Percentiles rank a stretch among this genome's conserved stretches.
phyloP scores from a whole-genome alignment of 768 basidiomycete genomes.

The Trametes cubensis region DNA sequence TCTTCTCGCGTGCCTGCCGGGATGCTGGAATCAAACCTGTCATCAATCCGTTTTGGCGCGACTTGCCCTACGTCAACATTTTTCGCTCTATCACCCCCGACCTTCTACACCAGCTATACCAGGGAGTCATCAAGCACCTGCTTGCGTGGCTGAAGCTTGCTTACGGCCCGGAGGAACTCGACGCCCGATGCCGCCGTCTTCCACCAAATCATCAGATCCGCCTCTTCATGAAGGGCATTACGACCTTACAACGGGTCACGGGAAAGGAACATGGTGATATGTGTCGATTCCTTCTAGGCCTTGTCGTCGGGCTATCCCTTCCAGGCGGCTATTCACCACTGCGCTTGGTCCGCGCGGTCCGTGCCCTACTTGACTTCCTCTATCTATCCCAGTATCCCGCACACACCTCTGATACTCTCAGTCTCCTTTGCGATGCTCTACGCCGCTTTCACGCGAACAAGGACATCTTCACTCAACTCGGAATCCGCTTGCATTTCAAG shows the following conservation, averaged over 20 bases:
- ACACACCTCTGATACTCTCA: slow-evolving; percentile 23
- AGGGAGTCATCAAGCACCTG: slow-evolving; percentile 35
- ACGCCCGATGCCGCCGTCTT: slow-evolving; percentile 23
- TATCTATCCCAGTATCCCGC: slow-evolving; percentile 38
- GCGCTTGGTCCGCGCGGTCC: slow-evolving; percentile 3
- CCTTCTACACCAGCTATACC: slow-evolving; percentile 27
- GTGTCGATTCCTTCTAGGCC: slow-evolving; percentile 3
- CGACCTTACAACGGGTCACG: slow-evolving; percentile 32
- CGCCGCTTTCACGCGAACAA: slow-evolving; percentile 40
- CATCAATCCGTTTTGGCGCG: slow-evolving; percentile 6
- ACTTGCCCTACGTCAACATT: slow-evolving; percentile 11
- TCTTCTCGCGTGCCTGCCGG: slow-evolving; percentile 31
- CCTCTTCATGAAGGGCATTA: slow-evolving; percentile 39
- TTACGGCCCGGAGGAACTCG: slow-evolving; percentile 19
- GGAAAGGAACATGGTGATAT: slow-evolving; percentile 41
- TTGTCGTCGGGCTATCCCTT: slow-evolving; percentile 16
- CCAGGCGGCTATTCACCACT: neutral
- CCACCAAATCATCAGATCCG: slow-evolving; percentile 39
- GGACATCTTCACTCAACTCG: slow-evolving; percentile 38
- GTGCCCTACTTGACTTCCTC: slow-evolving; percentile 24
- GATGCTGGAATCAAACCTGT: slow-evolving; percentile 13
- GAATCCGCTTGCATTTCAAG: slow-evolving; percentile 14
- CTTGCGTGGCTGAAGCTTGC: neutral
- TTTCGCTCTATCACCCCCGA: slow-evolving; percentile 22
- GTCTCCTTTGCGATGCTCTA: slow-evolving; percentile 23